A percentile compares a stretch with the other conserved stretches of the same genome.
Evolutionary conservation across 768 basidiomycete genomes (phyloP).

Genomic region (Infundibulicybe gibba): DNA sequence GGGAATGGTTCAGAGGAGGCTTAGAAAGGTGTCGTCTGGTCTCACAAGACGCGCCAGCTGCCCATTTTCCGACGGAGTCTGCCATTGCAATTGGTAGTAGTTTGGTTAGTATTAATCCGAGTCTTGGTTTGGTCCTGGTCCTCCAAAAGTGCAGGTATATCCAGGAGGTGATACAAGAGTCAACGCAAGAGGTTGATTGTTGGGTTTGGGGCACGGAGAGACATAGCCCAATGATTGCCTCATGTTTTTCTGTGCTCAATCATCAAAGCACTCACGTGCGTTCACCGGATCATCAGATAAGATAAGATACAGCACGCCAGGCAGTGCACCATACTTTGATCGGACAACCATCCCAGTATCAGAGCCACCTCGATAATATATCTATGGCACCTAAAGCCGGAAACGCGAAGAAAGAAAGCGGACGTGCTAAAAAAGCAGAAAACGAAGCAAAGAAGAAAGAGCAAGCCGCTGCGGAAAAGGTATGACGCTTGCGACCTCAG

Average conservation of each 20-base stretch:
- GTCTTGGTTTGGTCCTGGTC: background rate
- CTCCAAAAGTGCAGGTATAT: background rate
- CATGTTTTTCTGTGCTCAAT: no score
- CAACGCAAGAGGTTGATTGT: background rate
- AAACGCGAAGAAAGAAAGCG: slow-evolving; percentile 91
- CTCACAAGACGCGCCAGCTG: slow-evolving; percentile 40
- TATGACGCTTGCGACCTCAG: slow-evolving; percentile 17
- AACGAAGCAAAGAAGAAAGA: slow-evolving; percentile 82
- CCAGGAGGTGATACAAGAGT: background rate
- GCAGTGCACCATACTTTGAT: no score
- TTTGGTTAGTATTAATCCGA: background rate
- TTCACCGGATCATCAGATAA: no score
- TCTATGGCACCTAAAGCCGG: slow-evolving; percentile 83
- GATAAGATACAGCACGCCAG: no score
- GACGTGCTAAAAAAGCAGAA: slow-evolving; percentile 88
- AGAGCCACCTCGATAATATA: background rate
- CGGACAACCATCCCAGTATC: no score
- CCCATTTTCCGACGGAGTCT: slow-evolving; percentile 35
- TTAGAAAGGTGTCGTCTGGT: background rate
- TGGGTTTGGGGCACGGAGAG: background rate
- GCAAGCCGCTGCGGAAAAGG: slow-evolving; percentile 57
- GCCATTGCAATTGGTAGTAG: slow-evolving; percentile 13
- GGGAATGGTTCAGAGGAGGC: slow-evolving; percentile 2
- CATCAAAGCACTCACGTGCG: no score
- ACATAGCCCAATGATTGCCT: no score